These are phyloP conservation scores for Sarocladium oryzae DNA, from an alignment of 2,329 filamentous ascomycete species.

Conservation along the genomic window DNA sequence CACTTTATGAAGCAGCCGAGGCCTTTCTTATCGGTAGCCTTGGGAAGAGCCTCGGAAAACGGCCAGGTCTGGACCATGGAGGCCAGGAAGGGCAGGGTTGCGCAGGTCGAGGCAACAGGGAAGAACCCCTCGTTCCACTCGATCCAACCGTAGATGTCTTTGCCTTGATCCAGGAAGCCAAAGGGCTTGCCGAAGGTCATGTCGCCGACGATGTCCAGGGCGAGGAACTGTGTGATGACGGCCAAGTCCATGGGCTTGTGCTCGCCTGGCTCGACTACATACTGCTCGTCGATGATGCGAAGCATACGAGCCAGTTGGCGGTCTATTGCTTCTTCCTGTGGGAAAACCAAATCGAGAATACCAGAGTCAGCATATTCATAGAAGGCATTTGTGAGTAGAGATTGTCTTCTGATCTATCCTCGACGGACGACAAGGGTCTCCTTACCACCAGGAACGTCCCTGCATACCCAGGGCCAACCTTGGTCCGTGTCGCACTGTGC, in stretches of 20 bases:
- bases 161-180: conserved; percentile 39
- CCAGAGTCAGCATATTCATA: no score
- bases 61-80: conserved; percentile 33
- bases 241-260: conserved; percentile 38
- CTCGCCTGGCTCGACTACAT: not conserved
- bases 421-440: no score
- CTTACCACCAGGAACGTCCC: not conserved
- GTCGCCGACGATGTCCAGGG: conserved; percentile 48
- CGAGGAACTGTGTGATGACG: conserved; percentile 47
- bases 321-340: conserved; percentile 3
- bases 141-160: conserved; percentile 42
- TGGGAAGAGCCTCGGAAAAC: conserved; percentile 23
- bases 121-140: conserved; percentile 28
- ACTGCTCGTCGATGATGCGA: conserved; percentile 4
- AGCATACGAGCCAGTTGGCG: not conserved
- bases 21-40: conserved; percentile 21
- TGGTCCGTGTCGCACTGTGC: conserved; percentile 1
- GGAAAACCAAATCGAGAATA: no score
- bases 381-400: no score
- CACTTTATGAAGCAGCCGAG: conserved; percentile 18
- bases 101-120: conserved; percentile 29
- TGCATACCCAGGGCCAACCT: conserved; percentile 1
- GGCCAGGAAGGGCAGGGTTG: conserved; percentile 30
- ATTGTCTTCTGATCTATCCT: no score
- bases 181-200: conserved; percentile 45